These are phyloP conservation scores for Rhynchospora breviuscula DNA, from an alignment of 176 grass and related monocot genomes.

Conservation along the genomic window DNA sequence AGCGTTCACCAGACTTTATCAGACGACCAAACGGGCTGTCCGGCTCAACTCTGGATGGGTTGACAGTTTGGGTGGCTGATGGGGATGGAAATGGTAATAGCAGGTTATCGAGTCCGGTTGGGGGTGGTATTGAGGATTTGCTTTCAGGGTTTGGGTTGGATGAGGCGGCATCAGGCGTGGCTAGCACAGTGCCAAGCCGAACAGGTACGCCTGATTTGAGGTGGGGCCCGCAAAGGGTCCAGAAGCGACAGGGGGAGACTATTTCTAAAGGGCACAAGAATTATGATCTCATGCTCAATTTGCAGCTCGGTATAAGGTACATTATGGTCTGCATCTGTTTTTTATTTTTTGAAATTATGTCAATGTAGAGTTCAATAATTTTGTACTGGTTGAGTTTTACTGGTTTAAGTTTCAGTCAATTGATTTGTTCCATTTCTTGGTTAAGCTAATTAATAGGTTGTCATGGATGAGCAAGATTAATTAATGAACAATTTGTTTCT, in stretches of 20 bases:
- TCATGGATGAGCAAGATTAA: not conserved
- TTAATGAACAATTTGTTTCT: not conserved
- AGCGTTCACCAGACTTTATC: slow-evolving; percentile 29
- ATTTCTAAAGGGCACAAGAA: slow-evolving; percentile 92
- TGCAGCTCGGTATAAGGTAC: slow-evolving; percentile 93
- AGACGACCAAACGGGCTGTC: slow-evolving; percentile 33
- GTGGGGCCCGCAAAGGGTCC: slow-evolving; percentile 9
- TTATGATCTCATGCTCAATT: slow-evolving; percentile 97
- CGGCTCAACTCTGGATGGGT: slow-evolving; percentile 22
- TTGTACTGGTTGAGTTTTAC: not conserved
- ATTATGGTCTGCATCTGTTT: not conserved
- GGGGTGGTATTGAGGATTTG: slow-evolving; percentile 28
- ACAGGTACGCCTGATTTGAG: slow-evolving; percentile 36
- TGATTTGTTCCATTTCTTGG: no score
- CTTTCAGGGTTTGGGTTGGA: slow-evolving; percentile 1
- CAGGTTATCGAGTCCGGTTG: not conserved
- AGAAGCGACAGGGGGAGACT: slow-evolving; percentile 59
- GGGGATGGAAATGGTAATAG: slow-evolving; percentile 7
- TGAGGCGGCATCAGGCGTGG: not conserved
- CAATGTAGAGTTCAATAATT: slow-evolving; percentile 3
- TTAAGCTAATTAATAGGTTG: not conserved
- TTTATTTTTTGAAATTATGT: not conserved
- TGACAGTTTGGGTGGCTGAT: slow-evolving; percentile 24
- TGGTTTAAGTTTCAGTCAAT: not conserved
- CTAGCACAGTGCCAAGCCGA: slow-evolving; percentile 19